These are phyloP conservation scores for Schizothecium vesticola DNA, from an alignment of 495 filamentous ascomycete species.

Conservation along the genomic window DNA sequence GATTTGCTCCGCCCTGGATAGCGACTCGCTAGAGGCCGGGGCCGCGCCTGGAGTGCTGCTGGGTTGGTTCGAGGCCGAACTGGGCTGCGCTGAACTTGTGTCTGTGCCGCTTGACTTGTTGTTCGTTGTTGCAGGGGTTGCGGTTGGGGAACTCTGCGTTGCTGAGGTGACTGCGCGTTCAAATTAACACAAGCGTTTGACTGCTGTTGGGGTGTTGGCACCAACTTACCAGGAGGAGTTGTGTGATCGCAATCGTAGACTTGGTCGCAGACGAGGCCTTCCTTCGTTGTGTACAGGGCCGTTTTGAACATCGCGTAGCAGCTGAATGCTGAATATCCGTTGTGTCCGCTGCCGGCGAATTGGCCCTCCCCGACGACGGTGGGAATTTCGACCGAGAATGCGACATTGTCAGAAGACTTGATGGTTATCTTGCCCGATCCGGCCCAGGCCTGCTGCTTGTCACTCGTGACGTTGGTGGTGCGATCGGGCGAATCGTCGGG, in stretches of 20 bases:
- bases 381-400: neutral
- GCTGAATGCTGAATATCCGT: neutral
- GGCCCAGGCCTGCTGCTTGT: neutral
- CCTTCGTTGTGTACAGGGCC: neutral
- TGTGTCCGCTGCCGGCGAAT: neutral
- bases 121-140: neutral
- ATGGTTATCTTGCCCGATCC: neutral
- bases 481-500: neutral
- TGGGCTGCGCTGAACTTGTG: neutral
- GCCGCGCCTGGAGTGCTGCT: neutral
- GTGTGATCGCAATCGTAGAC: neutral
- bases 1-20: neutral
- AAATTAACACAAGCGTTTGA: neutral
- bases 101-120: neutral
- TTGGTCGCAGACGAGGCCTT: neutral
- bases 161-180: neutral
- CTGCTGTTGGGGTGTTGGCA: neutral
- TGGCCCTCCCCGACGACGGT: neutral
- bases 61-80: neutral
- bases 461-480: neutral
- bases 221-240: neutral
- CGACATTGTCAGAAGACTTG: too few relatives aligned
- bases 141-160: neutral
- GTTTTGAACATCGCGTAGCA: conserved; percentile 4
- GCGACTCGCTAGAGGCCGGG: too few relatives aligned